Percentiles rank a stretch among this genome's conserved stretches.
These are phyloP conservation scores for Fragosphaeria purpurea DNA, from an alignment of 2,329 filamentous ascomycete genomes.

Conservation along the genomic window DNA sequence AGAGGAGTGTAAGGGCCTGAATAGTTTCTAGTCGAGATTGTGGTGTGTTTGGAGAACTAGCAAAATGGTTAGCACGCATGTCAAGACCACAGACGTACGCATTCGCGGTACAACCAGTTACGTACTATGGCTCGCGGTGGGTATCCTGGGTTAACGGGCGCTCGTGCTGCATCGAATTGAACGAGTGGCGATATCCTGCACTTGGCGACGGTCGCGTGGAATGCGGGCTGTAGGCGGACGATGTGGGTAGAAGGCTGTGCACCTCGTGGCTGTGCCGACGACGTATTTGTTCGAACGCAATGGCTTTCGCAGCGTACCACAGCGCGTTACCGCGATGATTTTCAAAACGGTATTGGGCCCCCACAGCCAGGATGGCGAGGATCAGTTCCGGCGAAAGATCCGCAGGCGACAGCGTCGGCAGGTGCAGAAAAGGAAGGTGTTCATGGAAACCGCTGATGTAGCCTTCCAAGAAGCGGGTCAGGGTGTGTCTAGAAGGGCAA, in stretches of 20 bases:
- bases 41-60: constrained; percentile 47
- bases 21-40: constrained; percentile 54
- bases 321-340: constrained; percentile 47
- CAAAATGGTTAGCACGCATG: neutral
- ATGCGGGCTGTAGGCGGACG: constrained; percentile 49
- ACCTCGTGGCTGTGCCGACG: constrained; percentile 47
- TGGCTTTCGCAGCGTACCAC: constrained; percentile 51
- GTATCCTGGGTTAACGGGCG: constrained; percentile 47
- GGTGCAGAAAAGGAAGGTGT: constrained; percentile 53
- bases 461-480: constrained; percentile 59
- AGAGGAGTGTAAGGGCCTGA: constrained; percentile 51
- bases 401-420: constrained; percentile 53
- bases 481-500: constrained; percentile 58
- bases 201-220: constrained; percentile 50
- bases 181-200: constrained; percentile 46
- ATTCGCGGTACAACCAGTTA: neutral
- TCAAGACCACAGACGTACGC: too few species aligned
- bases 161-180: constrained; percentile 48
- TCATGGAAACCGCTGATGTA: constrained; percentile 58
- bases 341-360: constrained; percentile 56
- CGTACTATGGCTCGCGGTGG: constrained; percentile 50
- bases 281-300: constrained; percentile 49
- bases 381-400: constrained; percentile 60
- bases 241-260: constrained; percentile 44
- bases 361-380: constrained; percentile 57